Base-by-base conservation (phyloP, 306 rosid species). In the Rosa multiflora region DNA sequence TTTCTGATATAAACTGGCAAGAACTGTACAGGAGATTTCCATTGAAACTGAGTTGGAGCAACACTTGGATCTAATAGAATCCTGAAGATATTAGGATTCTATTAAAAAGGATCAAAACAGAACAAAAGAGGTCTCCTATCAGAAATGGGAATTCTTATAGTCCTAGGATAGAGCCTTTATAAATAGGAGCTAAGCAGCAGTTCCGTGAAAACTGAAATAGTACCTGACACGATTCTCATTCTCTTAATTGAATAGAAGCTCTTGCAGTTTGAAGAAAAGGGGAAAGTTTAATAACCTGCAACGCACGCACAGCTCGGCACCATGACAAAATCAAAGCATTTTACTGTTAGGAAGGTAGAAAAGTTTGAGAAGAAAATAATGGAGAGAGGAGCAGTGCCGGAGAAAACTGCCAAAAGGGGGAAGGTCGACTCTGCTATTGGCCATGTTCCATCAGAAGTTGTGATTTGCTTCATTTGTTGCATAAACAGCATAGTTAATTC, bases 331-430 rank as follows among this genome's bases (percentile, higher is more conserved):
- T 90, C 99, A 68, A 95, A 87, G 91, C 94, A 98, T 72, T 84
- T 95, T 74, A 93, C 98, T 4, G 96, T 76, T 72, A 91, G 96
- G 88, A 95, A 95, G 91, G 89, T 91, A 76, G 94, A 79, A 86
- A 91, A 70, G 89, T 95, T 95, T 56, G 97, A 95, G 86, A 92
- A 86, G 81, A 95, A 95, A 82, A 91, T 95, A 67, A 88, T 82
- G 1, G 90, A 88, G 83, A 90, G 97, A 91, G 98, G 99, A 69
- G 69, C 83, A 82, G 98, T 93, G 83, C 97, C 94, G 15, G 97
- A 95, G 80, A 88, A 95, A 23, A 77, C 87, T 39, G 14, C 89
- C 59, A 89, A 95, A 83, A 91, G 91, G 74, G 92, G 89, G 35
- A 93, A 89, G 81, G 26, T 15, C 58, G 97, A 93, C 79, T 95